Conservation (phyloP, 2,329 filamentous ascomycete species). For the Lachnellula subtilissima region DNA sequence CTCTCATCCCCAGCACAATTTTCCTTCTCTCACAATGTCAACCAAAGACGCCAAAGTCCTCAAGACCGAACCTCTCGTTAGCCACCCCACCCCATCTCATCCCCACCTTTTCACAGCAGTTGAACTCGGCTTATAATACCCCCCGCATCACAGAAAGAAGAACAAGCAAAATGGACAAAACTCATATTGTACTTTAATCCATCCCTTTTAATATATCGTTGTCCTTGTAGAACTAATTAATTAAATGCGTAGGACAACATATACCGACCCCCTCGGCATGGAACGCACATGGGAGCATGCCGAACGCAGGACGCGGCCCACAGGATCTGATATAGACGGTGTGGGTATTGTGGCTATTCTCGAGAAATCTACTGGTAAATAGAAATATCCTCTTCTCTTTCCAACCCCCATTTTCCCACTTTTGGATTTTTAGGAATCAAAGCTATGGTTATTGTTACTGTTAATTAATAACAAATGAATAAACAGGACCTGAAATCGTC, state of each 20-base stretch:
- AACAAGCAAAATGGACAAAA: slow-evolving; percentile 56
- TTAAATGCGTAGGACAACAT: too few species aligned
- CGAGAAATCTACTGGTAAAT: slow-evolving; percentile 45
- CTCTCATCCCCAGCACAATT: too few species aligned
- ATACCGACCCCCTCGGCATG: slow-evolving; percentile 56
- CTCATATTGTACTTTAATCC: slow-evolving; percentile 46
- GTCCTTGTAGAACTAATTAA: too few species aligned
- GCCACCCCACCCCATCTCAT: neutral
- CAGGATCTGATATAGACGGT: slow-evolving; percentile 59
- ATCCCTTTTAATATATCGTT: too few species aligned
- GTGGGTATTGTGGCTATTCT: slow-evolving; percentile 70
- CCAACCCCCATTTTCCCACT: too few species aligned
- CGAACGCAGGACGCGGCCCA: slow-evolving; percentile 63
- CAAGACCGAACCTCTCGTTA: slow-evolving; percentile 8
- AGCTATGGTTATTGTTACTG: too few species aligned
- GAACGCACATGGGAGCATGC: slow-evolving; percentile 66
- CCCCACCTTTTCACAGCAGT: neutral
- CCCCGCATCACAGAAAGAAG: slow-evolving; percentile 13
- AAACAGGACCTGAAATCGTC: slow-evolving; percentile 47
- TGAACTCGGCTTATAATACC: neutral
- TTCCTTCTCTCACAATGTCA: slow-evolving; percentile 2
- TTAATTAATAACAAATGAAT: too few species aligned
- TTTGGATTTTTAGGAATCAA: too few species aligned
- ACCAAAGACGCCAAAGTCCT: slow-evolving; percentile 7
- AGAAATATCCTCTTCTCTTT: slow-evolving; percentile 8